Evolutionary conservation across 2,329 filamentous ascomycete species (phyloP), one percentile per base, ranked within the genome.

Genomic region (Colletotrichum melonis): DNA sequence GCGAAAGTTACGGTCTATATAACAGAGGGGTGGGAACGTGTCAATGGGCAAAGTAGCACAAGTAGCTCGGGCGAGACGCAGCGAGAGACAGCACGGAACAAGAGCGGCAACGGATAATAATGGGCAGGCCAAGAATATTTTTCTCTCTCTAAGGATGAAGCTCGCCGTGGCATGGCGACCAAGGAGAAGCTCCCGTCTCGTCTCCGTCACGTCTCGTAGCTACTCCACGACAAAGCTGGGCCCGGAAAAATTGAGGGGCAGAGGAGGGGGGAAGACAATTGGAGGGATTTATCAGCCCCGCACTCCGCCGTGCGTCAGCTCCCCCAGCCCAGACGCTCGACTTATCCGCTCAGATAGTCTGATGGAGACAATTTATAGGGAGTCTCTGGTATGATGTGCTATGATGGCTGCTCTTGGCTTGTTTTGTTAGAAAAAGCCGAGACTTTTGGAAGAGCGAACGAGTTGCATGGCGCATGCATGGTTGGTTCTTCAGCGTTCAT

Each of bases 181-280:
- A 56, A 70, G 55, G 60, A 42, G 67, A 49, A 70, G 55, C 67
- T 73, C 60, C 52, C 49, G 22, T 56, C 67, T 52, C 55, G 32
- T 60, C 55, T 38, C 54, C 54, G 70, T 42, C 46, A 35, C 35
- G 60, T 69, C 58, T 46, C 59, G 42, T 49, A 49, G 59, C 66
- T 64, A 55, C 46, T 60, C 42, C 60, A 60, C 55, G 32, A 49
- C 55, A 60, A 60, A 65, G 63, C 63, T 60, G 66, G 66, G 28
- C 72, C 80, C 80, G 81, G 81, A 82, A 79, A 76, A 82, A 82
- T 81, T 82, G 81, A 81, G 80, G 81, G 81, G 80, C 76, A 81
- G 69, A 62, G 63, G 24, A 56, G 76, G 76, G 75, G 77, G 69
- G 69, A 75, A 74, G 63, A 46, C 69, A 66, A 76, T 78, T 76